Percentiles rank a stretch among this genome's conserved stretches.
phyloP scores from a whole-genome alignment of 768 basidiomycete genomes.

The Tulasnella sp. region DNA sequence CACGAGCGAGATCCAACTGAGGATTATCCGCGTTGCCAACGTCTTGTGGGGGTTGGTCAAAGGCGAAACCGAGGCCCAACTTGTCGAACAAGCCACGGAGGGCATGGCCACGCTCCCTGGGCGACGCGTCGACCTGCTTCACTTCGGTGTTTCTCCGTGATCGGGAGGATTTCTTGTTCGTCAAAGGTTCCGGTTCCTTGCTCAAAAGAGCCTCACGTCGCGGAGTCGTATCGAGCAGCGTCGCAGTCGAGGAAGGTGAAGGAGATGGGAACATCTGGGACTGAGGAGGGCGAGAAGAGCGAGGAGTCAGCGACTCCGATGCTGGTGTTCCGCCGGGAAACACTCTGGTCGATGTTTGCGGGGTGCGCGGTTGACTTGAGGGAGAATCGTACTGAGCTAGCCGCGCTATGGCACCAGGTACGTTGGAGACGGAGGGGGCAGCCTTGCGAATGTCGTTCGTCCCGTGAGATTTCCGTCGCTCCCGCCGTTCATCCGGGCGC shows the following conservation, averaged over 20 bases:
- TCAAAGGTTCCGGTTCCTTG: neutral
- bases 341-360: neutral
- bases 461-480: neutral
- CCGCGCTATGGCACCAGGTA: neutral
- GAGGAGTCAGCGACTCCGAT: neutral
- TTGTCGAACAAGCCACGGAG: constrained; percentile 5
- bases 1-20: neutral
- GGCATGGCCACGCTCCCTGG: neutral
- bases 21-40: neutral
- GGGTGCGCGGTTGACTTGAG: neutral
- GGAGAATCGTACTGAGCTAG: too few relatives aligned
- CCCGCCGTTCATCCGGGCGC: neutral
- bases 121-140: neutral
- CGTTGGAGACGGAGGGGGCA: neutral
- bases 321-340: neutral
- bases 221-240: neutral
- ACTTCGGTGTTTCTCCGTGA: neutral
- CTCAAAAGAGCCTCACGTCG: neutral
- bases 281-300: neutral
- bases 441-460: neutral
- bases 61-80: constrained; percentile 11
- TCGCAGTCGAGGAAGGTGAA: neutral
- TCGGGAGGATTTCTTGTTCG: neutral
- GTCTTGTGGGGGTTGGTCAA: neutral
- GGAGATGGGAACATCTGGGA: neutral